A percentile compares a stretch with the other conserved stretches of the same genome.
Conservation (phyloP, 2,329 filamentous ascomycete species). For the Waltergamsia citrina region DNA sequence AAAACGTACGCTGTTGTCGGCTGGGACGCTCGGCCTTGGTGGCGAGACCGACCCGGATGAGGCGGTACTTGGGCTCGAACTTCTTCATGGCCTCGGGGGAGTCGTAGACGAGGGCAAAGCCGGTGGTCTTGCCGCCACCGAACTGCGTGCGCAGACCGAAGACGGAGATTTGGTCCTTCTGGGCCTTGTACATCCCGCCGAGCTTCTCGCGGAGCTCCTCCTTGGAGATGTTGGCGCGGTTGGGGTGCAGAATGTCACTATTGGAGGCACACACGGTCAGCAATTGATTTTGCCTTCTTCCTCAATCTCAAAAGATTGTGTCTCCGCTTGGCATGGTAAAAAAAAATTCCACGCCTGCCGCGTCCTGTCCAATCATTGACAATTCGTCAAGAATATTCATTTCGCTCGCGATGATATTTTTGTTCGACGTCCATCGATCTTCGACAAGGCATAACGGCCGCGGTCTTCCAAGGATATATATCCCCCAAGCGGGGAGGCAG, state of each 20-base stretch:
- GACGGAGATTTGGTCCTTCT: constrained; percentile 94
- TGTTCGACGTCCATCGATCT: no score
- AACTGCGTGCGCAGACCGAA: constrained; percentile 98
- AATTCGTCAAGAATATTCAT: background rate
- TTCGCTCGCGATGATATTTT: background rate
- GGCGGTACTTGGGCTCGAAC: constrained; percentile 97
- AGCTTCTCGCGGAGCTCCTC: constrained; percentile 96
- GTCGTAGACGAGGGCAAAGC: constrained; percentile 98
- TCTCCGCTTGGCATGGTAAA: background rate
- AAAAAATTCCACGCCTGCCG: background rate
- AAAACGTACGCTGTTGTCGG: constrained; percentile 94
- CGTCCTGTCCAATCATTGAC: background rate
- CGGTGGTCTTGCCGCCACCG: constrained; percentile 99
- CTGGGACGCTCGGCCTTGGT: constrained; percentile 94
- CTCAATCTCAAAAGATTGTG: background rate
- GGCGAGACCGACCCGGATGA: constrained; percentile 86
- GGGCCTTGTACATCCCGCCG: constrained; percentile 92
- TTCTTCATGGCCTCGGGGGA: constrained; percentile 98
- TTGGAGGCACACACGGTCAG: constrained; percentile 9
- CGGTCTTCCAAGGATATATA: no score
- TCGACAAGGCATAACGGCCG: no score
- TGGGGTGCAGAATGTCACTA: constrained; percentile 99
- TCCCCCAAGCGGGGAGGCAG: constrained; percentile 1
- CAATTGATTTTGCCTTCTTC: background rate
- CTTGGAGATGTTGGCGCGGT: constrained; percentile 97